Base-by-base conservation (phyloP, 768 basidiomycete species). In the Lentinula sp. region DNA sequence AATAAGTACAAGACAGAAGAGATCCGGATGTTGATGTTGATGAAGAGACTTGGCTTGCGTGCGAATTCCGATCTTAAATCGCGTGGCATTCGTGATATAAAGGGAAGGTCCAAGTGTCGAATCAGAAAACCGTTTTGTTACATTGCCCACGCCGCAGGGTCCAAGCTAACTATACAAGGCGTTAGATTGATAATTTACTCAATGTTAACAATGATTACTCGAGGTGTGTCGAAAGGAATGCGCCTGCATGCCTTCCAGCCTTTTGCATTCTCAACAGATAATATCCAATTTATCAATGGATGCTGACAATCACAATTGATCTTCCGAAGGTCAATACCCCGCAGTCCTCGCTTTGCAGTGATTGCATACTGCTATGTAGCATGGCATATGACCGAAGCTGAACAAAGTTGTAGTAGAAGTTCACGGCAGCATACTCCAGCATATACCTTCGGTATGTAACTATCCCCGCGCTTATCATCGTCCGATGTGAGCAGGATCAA, bases 1-100 rank as follows among this genome's bases (percentile, higher is more conserved):
- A 54, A 54, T 21, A 54, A 54, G 53, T 54, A 54, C 53, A 54
- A 54, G 35, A 35, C 35, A 52, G 31, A 9, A 21, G 53, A 54
- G 21, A 21, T 21, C 34, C 34, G 53, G 35, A 37, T 39, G 53
- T 40, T 54, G 53, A 54, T 54, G 53, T 54, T 54, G 53, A 54
- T 54, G 53, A 54, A 37, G 53, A 18, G 32, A 34, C 50, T 31
- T 52, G 9, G 50, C 50, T 52, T 35, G 13, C 50, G 50, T 35
- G 50, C 8, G 50, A 35, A 52, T 35, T 52, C 31, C 32, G 34
- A 52, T 34, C 21, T 48, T 18, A n/a, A 51, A 51, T 35, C 50
- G 50, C 50, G 50, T 51, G 50, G 50, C 50, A 51, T 28, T 51
- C n/a, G 28, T 51, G 28, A 51, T 18, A 51, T 32, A 51, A 51